Evolutionary conservation across 2,329 filamentous ascomycete species (phyloP), one percentile per base, ranked within the genome.

Genomic region (Ceratocystis albifundus): DNA sequence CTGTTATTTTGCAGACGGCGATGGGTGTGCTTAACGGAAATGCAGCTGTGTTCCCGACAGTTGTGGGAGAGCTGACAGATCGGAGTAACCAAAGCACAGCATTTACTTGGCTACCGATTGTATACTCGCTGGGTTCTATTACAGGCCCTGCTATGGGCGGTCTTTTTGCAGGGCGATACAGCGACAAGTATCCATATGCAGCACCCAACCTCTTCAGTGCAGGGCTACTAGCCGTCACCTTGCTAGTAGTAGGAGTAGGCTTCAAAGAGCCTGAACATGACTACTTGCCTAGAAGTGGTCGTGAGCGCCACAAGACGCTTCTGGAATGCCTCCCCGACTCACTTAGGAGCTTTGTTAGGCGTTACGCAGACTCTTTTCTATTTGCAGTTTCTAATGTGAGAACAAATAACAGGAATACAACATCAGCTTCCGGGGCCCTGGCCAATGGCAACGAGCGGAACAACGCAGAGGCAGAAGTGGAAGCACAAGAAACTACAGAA

Each of bases 11-110:
- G 0, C 94, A 99, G 74, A 84, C 88, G 1, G 78, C 92, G 69
- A 96, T 97, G 91, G 94, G 94, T 2, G 74, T 96, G 65, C 84
- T 96, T 64, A 99, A 97, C 74, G 94, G 94, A 64, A 99, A 99
- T 72, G 91, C 94, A 36, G 93, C 90, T 3, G 87, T 96, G 12
- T 91, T 99, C 15, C 93, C 90, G 6, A 96, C 94, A 0, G 96
- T 93, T 62, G 76, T 99, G 62, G 94, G 94, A 50, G 94, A 99
- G 75, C 88, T 99, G 64, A 99, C 94, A 1, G 92, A 97, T 73
- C 85, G 90, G 65, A 94, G 88, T 69, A 99, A 99, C 74, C 94
- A 99, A 79, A 94, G 90, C 72, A 83, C 84, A 65, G 94, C 91
- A 0, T 99, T 99, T 72, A 94, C 89, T 1, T 99, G 96, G 77